Evolutionary conservation across 2,329 filamentous ascomycete genomes (phyloP).

Genomic region (Neopestalotiopsis sp.): DNA sequence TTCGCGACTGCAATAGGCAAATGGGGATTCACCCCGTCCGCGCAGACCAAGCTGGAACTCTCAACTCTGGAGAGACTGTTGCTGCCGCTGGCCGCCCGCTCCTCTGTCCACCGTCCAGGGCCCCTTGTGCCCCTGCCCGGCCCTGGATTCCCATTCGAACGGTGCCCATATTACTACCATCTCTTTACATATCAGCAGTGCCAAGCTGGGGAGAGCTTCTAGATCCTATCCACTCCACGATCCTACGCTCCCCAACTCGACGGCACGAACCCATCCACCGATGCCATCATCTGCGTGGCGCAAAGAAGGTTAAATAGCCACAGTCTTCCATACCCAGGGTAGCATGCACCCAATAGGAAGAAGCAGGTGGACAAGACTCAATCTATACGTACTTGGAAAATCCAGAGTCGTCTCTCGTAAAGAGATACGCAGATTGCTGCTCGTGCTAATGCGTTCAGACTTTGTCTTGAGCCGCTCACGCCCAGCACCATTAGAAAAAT

Average conservation of each 20-base stretch:
- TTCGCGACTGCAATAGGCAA: slow-evolving; percentile 8
- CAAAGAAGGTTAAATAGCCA: slow-evolving; percentile 30
- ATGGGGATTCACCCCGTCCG: background rate
- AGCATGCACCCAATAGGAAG: slow-evolving; percentile 17
- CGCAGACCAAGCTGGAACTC: too few species aligned
- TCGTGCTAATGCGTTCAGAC: too few species aligned
- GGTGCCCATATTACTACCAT: background rate
- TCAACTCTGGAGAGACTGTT: background rate
- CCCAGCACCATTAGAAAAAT: background rate
- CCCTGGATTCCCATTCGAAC: slow-evolving; percentile 3
- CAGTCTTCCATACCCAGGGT: background rate
- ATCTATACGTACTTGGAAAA: background rate
- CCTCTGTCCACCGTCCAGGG: background rate
- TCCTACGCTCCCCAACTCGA: slow-evolving; percentile 19
- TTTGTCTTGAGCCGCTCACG: background rate
- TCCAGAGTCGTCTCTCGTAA: background rate
- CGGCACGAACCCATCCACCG: slow-evolving; percentile 25
- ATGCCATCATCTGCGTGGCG: slow-evolving; percentile 29
- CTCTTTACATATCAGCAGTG: background rate
- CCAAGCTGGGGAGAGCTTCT: slow-evolving; percentile 26
- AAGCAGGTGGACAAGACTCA: background rate
- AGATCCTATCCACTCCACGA: slow-evolving; percentile 23
- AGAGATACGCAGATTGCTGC: background rate
- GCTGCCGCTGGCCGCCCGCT: too few species aligned
- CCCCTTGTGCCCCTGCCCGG: background rate